These are phyloP conservation scores for Aspergillus melleus DNA, from an alignment of 2,329 filamentous ascomycete species.

Conservation along the genomic window DNA sequence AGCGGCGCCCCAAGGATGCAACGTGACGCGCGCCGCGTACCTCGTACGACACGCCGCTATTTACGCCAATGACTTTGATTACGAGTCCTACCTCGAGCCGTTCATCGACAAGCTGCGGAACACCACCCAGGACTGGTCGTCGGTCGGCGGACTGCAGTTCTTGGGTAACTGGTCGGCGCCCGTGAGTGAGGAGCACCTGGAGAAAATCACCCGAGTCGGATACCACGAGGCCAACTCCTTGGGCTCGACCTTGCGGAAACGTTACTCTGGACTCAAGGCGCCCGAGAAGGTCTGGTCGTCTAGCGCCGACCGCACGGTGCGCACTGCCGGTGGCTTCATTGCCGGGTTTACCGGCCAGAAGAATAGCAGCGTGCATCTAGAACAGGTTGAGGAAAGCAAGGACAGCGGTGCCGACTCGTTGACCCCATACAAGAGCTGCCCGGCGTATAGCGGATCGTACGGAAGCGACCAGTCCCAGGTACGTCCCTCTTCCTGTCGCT, in stretches of 20 bases:
- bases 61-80: constrained; percentile 61
- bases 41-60: constrained; percentile 61
- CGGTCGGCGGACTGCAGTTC: constrained; percentile 57
- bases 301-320: constrained; percentile 59
- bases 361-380: constrained; percentile 52
- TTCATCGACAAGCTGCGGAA: constrained; percentile 61
- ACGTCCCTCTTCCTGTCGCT: not conserved
- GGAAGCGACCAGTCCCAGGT: constrained; percentile 56
- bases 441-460: constrained; percentile 59
- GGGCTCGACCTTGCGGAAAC: constrained; percentile 58
- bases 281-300: constrained; percentile 62
- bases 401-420: constrained; percentile 60
- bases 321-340: not conserved
- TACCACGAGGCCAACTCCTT: constrained; percentile 34
- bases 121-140: constrained; percentile 59
- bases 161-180: constrained; percentile 58
- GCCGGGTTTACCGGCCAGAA: constrained; percentile 43
- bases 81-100: constrained; percentile 57
- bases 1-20: constrained; percentile 52
- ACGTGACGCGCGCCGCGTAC: constrained; percentile 54
- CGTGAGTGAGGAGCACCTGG: constrained; percentile 55
- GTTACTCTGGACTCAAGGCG: constrained; percentile 57
- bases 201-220: constrained; percentile 63
- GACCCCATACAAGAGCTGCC: constrained; percentile 66
- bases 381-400: constrained; percentile 57